Percentiles rank a stretch among this genome's conserved stretches.
Evolutionary conservation across 441 rosid genomes (phyloP).

Genomic region (Erodium trifolium): DNA sequence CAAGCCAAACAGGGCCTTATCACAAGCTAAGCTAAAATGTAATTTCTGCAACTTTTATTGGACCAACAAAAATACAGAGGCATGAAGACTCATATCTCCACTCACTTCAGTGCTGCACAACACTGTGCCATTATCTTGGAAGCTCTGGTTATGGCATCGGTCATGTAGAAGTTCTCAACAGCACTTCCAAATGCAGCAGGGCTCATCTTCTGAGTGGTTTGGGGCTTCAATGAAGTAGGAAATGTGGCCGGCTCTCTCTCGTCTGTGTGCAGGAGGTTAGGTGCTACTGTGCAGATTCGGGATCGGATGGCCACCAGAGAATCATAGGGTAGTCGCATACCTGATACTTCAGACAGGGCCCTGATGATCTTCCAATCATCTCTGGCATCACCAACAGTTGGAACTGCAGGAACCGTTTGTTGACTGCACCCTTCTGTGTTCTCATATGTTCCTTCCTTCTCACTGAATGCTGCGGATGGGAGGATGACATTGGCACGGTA

Average conservation of each 20-base stretch:
- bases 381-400: constrained; percentile 84
- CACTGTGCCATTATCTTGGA: constrained; percentile 97
- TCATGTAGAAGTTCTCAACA: constrained; percentile 83
- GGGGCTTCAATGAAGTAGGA: constrained; percentile 53
- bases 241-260: constrained; percentile 74
- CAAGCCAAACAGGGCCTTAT: no score
- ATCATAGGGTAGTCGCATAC: constrained; percentile 62
- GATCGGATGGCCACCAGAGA: constrained; percentile 49
- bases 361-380: constrained; percentile 93
- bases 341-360: constrained; percentile 81
- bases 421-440: constrained; percentile 83
- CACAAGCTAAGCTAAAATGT: no score
- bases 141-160: constrained; percentile 88
- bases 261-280: constrained; percentile 58
- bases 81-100: neutral
- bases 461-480: constrained; percentile 79
- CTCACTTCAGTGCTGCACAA: constrained; percentile 45
- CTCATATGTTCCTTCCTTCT: constrained; percentile 85
- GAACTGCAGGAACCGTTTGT: constrained; percentile 85
- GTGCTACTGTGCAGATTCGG: constrained; percentile 68
- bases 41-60: no score
- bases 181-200: constrained; percentile 42
- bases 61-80: no score
- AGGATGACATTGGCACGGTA: constrained; percentile 80
- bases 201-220: constrained; percentile 36